Percentiles rank a stretch among this genome's conserved stretches.
Evolutionary conservation across 1,284 basidiomycete species (phyloP).

Genomic region (Melanopsichium pennsylvanicum): DNA sequence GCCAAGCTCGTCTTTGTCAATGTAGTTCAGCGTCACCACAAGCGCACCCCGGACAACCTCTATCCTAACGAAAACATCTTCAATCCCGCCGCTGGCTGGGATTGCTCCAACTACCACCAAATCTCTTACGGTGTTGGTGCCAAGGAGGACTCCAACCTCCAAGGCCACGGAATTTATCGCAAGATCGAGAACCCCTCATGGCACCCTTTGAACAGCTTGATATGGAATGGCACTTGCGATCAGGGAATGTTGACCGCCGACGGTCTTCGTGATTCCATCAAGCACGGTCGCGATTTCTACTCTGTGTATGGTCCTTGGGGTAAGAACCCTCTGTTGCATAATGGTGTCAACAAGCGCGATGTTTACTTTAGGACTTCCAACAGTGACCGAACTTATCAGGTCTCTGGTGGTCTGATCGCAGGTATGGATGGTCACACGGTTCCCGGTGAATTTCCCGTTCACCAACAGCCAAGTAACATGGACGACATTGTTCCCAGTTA

Average conservation of each 20-base stretch:
- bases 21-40: slow-evolving; percentile 51
- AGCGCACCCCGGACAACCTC: slow-evolving; percentile 68
- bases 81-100: slow-evolving; percentile 64
- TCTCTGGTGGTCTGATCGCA: slow-evolving; percentile 69
- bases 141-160: slow-evolving; percentile 5
- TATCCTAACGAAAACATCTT: slow-evolving; percentile 69
- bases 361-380: slow-evolving; percentile 70
- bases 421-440: slow-evolving; percentile 68
- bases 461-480: slow-evolving; percentile 66
- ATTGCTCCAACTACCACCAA: slow-evolving; percentile 41
- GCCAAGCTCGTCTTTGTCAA: slow-evolving; percentile 49
- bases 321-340: slow-evolving; percentile 68
- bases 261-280: slow-evolving; percentile 69
- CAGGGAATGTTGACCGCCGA: slow-evolving; percentile 70
- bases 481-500: slow-evolving; percentile 70
- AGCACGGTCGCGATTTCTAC: slow-evolving; percentile 72
- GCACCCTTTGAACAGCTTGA: slow-evolving; percentile 70
- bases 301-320: slow-evolving; percentile 68
- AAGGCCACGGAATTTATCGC: slow-evolving; percentile 66
- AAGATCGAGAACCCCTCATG: slow-evolving; percentile 67
- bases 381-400: slow-evolving; percentile 70
- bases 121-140: slow-evolving; percentile 37
- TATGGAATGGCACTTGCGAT: slow-evolving; percentile 73
- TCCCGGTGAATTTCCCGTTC: slow-evolving; percentile 43
- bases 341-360: slow-evolving; percentile 66